Conservation (phyloP, 192 early-diverging fungal species). For the Linnemannia schmuckeri region DNA sequence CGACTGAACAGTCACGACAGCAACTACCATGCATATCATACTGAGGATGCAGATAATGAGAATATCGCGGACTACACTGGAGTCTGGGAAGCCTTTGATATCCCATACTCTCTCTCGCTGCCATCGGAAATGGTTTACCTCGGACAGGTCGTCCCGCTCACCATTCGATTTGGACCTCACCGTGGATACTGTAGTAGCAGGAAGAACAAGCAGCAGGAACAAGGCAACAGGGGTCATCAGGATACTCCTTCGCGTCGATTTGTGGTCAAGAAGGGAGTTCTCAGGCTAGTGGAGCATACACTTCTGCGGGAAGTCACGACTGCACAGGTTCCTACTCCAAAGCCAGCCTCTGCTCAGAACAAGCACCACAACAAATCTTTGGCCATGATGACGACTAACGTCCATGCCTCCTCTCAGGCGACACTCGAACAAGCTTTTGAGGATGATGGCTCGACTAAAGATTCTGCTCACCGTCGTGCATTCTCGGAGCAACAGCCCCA, state of each 20-base stretch:
- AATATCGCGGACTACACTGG: slow-evolving; percentile 39
- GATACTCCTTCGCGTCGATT: slow-evolving; percentile 20
- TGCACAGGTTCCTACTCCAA: background rate
- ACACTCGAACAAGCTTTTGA: background rate
- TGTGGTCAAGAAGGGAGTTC: slow-evolving; percentile 45
- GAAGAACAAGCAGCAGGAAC: background rate
- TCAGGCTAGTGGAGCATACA: slow-evolving; percentile 45
- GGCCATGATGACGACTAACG: background rate
- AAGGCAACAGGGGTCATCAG: background rate
- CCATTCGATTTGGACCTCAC: slow-evolving; percentile 24
- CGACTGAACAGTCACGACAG: background rate
- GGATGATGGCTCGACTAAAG: background rate
- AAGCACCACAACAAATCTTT: background rate
- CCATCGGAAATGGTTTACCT: slow-evolving; percentile 37
- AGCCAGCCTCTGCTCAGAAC: background rate
- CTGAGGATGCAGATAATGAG: background rate
- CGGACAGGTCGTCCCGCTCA: slow-evolving; percentile 35
- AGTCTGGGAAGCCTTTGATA: slow-evolving; percentile 47
- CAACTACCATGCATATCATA: background rate
- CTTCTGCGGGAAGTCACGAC: slow-evolving; percentile 35
- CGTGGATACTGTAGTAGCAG: background rate
- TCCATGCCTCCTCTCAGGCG: background rate
- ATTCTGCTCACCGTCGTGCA: background rate
- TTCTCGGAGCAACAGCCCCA: background rate
- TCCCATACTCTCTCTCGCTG: slow-evolving; percentile 36